A percentile compares a stretch with the other conserved stretches of the same genome.
These are phyloP conservation scores for Aspergillus ochraceus DNA, from an alignment of 2,329 filamentous ascomycete genomes.

Conservation along the genomic window DNA sequence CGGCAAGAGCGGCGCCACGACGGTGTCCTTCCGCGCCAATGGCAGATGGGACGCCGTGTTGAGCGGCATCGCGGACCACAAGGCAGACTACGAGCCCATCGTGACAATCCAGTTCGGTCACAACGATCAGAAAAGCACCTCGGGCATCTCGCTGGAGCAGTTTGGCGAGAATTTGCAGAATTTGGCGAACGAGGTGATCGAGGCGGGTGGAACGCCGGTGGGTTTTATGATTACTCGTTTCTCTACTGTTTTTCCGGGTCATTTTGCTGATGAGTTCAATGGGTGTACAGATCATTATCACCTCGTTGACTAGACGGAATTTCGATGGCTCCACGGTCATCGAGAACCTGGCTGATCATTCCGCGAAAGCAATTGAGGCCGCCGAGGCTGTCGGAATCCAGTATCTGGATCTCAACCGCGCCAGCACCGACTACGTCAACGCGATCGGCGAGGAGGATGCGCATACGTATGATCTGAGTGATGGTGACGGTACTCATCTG, in stretches of 20 bases:
- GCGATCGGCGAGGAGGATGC: constrained; percentile 11
- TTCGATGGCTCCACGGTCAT: neutral
- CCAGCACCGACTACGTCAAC: constrained; percentile 11
- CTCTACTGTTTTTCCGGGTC: neutral
- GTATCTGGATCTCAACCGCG: constrained; percentile 10
- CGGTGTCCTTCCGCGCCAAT: constrained; percentile 7
- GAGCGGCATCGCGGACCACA: neutral
- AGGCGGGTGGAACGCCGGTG: constrained; percentile 12
- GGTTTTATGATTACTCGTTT: neutral
- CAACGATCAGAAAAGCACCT: constrained; percentile 15
- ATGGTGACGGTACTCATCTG: constrained; percentile 11
- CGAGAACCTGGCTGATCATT: constrained; percentile 9
- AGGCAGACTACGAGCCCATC: constrained; percentile 6
- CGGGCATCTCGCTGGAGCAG: neutral
- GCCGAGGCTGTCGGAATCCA: constrained; percentile 8
- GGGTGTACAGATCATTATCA: constrained; percentile 9
- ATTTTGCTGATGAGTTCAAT: neutral
- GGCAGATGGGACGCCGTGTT: constrained; percentile 12
- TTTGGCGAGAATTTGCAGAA: constrained; percentile 9
- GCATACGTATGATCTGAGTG: constrained; percentile 8
- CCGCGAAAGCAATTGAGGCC: constrained; percentile 8
- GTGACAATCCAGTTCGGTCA: constrained; percentile 17
- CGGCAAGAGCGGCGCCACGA: constrained; percentile 12
- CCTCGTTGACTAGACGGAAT: constrained; percentile 7
- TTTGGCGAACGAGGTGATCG: constrained; percentile 7